Conservation (phyloP, 2,329 filamentous ascomycete genomes). For the Ploettnerulaceae sp. region DNA sequence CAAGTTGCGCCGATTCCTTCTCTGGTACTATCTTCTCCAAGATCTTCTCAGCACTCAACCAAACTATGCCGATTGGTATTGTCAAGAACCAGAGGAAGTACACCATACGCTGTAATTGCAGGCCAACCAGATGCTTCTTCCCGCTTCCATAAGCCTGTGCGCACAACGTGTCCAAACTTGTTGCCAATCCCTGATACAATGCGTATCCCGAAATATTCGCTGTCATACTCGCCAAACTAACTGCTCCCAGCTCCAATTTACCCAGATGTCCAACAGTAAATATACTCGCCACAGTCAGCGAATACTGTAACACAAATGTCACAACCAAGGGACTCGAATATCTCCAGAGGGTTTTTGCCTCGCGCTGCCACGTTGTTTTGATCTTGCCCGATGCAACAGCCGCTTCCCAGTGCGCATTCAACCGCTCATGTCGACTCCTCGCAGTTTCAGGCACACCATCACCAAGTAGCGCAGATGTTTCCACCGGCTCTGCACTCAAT, state of each 20-base stretch:
- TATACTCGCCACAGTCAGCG: slow-evolving; percentile 74
- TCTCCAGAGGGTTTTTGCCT: slow-evolving; percentile 71
- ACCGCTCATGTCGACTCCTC: slow-evolving; percentile 47
- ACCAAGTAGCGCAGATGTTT: slow-evolving; percentile 40
- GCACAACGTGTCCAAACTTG: slow-evolving; percentile 86
- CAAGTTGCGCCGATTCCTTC: slow-evolving; percentile 62
- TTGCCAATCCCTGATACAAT: slow-evolving; percentile 79
- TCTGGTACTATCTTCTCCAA: slow-evolving; percentile 67
- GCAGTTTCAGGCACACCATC: slow-evolving; percentile 39
- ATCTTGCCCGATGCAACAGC: slow-evolving; percentile 78
- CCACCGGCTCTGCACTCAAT: slow-evolving; percentile 33
- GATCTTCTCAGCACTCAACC: slow-evolving; percentile 63
- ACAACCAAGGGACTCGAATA: slow-evolving; percentile 68
- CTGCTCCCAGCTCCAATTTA: slow-evolving; percentile 62
- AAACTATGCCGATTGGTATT: slow-evolving; percentile 66
- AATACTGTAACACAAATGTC: slow-evolving; percentile 78
- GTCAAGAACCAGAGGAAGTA: slow-evolving; percentile 69
- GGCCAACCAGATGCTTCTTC: slow-evolving; percentile 78
- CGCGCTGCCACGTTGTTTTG: slow-evolving; percentile 85
- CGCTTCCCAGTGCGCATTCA: slow-evolving; percentile 77
- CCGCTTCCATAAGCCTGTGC: slow-evolving; percentile 92
- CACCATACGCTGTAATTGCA: slow-evolving; percentile 78
- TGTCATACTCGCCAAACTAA: slow-evolving; percentile 70
- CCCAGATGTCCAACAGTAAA: slow-evolving; percentile 75
- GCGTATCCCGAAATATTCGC: slow-evolving; percentile 74